These are phyloP conservation scores for Tolypocladium album DNA, from an alignment of 2,329 filamentous ascomycete genomes.

Conservation along the genomic window DNA sequence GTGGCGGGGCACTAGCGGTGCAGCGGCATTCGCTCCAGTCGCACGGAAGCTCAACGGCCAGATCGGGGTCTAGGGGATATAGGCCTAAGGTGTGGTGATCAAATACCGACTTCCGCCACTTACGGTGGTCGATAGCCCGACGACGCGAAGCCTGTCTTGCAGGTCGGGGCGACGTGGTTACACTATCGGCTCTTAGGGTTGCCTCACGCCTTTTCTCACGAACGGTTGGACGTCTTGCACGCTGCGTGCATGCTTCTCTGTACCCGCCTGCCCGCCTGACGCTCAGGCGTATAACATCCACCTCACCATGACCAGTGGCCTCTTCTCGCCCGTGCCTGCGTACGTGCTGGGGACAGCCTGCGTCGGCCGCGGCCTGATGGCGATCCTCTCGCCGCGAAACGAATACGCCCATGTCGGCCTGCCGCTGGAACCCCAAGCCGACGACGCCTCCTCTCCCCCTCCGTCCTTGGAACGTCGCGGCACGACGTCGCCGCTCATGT, in stretches of 20 bases:
- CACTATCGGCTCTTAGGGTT: not conserved
- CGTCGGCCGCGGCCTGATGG: not conserved
- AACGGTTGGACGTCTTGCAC: not conserved
- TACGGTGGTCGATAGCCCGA: not conserved
- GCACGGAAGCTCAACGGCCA: not conserved
- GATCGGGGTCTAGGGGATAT: too few relatives aligned
- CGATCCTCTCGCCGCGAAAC: not conserved
- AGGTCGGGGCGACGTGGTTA: not conserved
- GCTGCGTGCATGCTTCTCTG: not conserved
- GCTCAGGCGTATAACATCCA: not conserved
- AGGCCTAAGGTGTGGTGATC: too few relatives aligned
- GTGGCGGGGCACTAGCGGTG: not conserved
- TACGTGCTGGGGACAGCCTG: not conserved
- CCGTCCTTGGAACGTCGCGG: not conserved
- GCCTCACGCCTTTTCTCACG: too few relatives aligned
- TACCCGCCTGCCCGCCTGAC: not conserved
- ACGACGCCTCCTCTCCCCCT: too few relatives aligned
- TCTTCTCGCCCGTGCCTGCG: not conserved
- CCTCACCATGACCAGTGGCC: not conserved
- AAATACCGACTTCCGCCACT: not conserved
- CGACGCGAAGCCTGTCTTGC: not conserved
- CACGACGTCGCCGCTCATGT: constrained; percentile 19
- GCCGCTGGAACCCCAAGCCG: not conserved
- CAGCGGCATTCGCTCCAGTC: too few relatives aligned
- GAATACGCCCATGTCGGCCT: not conserved